Evolutionary conservation across 352 stramenopile species (phyloP).

Genomic region (Globisporangium lucens): DNA sequence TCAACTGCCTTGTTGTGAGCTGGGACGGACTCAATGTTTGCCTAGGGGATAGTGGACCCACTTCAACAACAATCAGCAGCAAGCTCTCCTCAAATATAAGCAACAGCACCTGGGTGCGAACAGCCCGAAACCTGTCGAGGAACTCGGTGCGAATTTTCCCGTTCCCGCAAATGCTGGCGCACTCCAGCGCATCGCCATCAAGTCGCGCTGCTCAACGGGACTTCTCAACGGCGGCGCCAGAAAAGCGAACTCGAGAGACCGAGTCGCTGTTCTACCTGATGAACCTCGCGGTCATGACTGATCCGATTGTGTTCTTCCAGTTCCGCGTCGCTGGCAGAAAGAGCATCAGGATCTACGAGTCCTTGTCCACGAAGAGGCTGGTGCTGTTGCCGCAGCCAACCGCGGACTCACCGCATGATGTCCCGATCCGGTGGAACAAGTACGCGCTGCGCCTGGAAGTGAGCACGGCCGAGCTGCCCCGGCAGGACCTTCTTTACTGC

Average conservation of each 20-base stretch:
- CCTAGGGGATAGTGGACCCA: not conserved
- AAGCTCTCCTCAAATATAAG: not conserved
- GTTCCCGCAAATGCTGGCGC: not conserved
- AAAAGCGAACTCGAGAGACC: not conserved
- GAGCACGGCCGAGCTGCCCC: not conserved
- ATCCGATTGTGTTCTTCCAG: constrained; percentile 11
- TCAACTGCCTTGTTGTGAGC: constrained; percentile 12
- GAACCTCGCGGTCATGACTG: constrained; percentile 14
- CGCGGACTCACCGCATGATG: not conserved
- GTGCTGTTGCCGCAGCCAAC: constrained; percentile 5
- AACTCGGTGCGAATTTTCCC: not conserved
- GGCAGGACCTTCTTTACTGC: constrained; percentile 6
- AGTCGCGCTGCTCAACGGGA: not conserved
- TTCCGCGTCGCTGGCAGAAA: not conserved
- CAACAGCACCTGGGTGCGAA: not conserved
- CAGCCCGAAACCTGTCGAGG: not conserved
- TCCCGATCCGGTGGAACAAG: not conserved
- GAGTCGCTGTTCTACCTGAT: constrained; percentile 16
- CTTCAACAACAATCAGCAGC: not conserved
- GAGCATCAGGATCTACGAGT: constrained; percentile 6
- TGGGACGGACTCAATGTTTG: constrained; percentile 1
- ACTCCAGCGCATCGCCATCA: not conserved
- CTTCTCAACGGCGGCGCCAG: not conserved
- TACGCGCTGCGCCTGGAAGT: not conserved
- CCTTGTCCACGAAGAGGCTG: not conserved